phyloP scores from a whole-genome alignment of 257 asterid genomes.

The Salvia splendens region DNA sequence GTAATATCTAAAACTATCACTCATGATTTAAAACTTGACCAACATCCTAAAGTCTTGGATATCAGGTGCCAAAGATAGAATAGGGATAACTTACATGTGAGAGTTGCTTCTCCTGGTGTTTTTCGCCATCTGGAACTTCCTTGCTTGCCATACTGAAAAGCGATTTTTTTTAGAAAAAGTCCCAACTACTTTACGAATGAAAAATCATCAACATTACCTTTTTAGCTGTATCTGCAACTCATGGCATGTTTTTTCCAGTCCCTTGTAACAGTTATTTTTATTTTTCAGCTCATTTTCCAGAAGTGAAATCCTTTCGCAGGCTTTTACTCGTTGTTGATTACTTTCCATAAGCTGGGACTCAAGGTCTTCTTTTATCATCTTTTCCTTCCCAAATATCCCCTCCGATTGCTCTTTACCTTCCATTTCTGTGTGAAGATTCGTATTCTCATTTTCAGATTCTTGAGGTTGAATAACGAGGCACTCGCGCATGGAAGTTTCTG shows the following conservation, averaged over 20 bases:
- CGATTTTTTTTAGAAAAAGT: slow-evolving; percentile 27
- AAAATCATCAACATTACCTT: slow-evolving; percentile 45
- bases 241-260: slow-evolving; percentile 43
- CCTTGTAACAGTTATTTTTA: slow-evolving; percentile 35
- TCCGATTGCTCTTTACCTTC: slow-evolving; percentile 40
- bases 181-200: background rate
- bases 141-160: slow-evolving; percentile 49
- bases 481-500: slow-evolving; percentile 42
- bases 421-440: slow-evolving; percentile 43
- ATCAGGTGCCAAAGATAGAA: slow-evolving; percentile 3
- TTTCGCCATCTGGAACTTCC: slow-evolving; percentile 45
- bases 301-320: slow-evolving; percentile 41
- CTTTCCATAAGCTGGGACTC: slow-evolving; percentile 43
- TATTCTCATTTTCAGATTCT: slow-evolving; percentile 43
- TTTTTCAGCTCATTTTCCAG: slow-evolving; percentile 51
- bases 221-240: slow-evolving; percentile 46
- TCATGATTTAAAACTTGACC: slow-evolving; percentile 10
- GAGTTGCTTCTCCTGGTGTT: slow-evolving; percentile 44
- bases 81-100: slow-evolving; percentile 56
- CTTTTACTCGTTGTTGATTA: slow-evolving; percentile 47
- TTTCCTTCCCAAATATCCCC: slow-evolving; percentile 39
- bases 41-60: background rate
- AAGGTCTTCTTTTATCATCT: slow-evolving; percentile 47
- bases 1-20: background rate
- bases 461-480: slow-evolving; percentile 47